These are phyloP conservation scores for Russula dissimulans DNA, from an alignment of 768 basidiomycete species.

Conservation along the genomic window DNA sequence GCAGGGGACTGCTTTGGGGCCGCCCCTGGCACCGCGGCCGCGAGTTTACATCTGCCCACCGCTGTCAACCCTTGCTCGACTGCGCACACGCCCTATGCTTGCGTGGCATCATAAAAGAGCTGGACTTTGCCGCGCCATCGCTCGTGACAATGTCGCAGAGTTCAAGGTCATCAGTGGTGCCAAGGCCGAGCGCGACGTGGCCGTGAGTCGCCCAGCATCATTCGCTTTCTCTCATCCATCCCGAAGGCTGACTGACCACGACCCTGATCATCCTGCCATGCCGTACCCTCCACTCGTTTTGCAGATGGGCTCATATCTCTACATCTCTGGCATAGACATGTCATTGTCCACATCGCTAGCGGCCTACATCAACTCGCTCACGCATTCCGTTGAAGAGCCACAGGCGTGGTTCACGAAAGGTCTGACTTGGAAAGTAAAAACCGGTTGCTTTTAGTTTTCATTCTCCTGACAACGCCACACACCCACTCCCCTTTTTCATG, in stretches of 20 bases:
- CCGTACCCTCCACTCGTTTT: neutral
- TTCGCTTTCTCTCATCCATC: too few relatives aligned
- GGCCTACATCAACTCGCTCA: slow-evolving; percentile 97
- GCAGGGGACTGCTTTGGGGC: too few relatives aligned
- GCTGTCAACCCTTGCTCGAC: too few relatives aligned
- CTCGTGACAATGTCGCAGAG: slow-evolving; percentile 91
- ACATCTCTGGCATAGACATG: slow-evolving; percentile 96
- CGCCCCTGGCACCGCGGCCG: too few relatives aligned
- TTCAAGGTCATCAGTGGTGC: slow-evolving; percentile 85
- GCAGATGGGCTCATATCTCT: slow-evolving; percentile 94
- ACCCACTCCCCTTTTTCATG: too few relatives aligned
- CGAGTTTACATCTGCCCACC: too few relatives aligned
- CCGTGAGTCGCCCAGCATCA: slow-evolving; percentile 40
- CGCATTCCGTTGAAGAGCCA: slow-evolving; percentile 86
- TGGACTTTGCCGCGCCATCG: slow-evolving; percentile 86
- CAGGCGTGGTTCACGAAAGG: slow-evolving; percentile 88
- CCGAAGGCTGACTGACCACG: neutral
- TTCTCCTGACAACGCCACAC: neutral
- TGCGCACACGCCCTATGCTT: too few relatives aligned
- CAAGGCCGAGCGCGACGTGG: slow-evolving; percentile 94
- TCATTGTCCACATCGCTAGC: slow-evolving; percentile 96
- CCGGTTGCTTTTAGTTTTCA: slow-evolving; percentile 75
- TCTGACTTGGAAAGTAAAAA: slow-evolving; percentile 80
- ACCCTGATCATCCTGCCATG: too few relatives aligned
- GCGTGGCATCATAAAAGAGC: slow-evolving; percentile 46